Evolutionary conservation across 2,329 filamentous ascomycete genomes (phyloP), one percentile per base, ranked within the genome.

Genomic region (Pochonia chlamydosporia): DNA sequence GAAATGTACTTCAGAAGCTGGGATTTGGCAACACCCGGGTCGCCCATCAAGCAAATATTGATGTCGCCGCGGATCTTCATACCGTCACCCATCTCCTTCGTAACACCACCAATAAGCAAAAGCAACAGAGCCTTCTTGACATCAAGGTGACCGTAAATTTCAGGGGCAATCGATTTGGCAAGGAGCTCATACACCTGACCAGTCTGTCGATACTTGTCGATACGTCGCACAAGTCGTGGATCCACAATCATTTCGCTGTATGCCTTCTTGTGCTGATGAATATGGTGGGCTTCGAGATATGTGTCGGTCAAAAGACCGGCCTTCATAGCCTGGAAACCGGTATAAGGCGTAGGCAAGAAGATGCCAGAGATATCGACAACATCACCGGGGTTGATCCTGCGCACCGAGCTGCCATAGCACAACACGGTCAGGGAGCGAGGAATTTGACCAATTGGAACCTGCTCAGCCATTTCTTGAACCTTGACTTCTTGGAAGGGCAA

Each of bases 11-110:
- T 97, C 56, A 99, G 79, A 56, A 99, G 74, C 73, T 99, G 93
- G 31, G 93, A 99, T 73, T 99, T 99, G 72, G 93, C 93, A 63
- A 99, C 93, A 89, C 93, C 93, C 64, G 93, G 93, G 62, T 99
- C 93, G 77, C 93, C 93, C 93, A 99, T 99, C 61, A 99, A 73
- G 66, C 93, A 97, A 53, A 99, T 85, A 70, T 99, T 99, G 74
- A 99, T 95, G 63, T 99, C 93, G 59, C 93, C 93, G 77, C 93
- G 89, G 64, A 99, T 99, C 60, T 90, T 87, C 93, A 99, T 97
- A 51, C 93, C 93, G 61, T 99, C 93, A 44, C 90, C 90, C 79
- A 97, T 95, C 61, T 93, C 85, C 69, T 99, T 99, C 4, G 84
- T 93, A 1, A 96, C 92, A 72, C 93, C 93, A 52, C 93, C 93